Evolutionary conservation across 192 early-diverging fungal species (phyloP).

Genomic region (Fimicolochytrium jonesii): DNA sequence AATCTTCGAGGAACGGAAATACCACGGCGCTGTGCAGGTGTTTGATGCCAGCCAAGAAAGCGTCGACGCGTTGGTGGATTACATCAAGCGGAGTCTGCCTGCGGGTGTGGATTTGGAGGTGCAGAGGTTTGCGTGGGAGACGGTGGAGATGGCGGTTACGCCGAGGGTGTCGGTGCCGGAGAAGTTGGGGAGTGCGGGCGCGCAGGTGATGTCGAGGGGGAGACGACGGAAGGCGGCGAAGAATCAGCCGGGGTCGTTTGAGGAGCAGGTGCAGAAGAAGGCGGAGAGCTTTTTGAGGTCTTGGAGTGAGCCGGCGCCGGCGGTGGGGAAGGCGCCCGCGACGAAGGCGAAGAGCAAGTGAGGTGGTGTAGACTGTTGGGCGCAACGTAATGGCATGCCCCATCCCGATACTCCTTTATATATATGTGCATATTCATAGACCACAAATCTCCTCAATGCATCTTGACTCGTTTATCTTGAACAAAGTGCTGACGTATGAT

Average conservation of each 20-base stretch:
- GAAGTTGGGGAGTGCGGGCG: background rate
- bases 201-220: background rate
- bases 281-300: slow-evolving; percentile 16
- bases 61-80: slow-evolving; percentile 73
- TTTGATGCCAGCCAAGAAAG: slow-evolving; percentile 71
- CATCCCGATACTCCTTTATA: no score
- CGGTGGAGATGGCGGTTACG: background rate
- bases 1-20: slow-evolving; percentile 90
- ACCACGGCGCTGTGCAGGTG: slow-evolving; percentile 75
- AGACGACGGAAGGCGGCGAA: background rate
- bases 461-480: no score
- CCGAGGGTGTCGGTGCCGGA: slow-evolving; percentile 1
- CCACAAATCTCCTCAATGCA: no score
- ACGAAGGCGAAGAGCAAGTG: background rate
- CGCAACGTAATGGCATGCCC: no score
- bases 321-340: slow-evolving; percentile 1
- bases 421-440: no score
- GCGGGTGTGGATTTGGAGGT: slow-evolving; percentile 81
- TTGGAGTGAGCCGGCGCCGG: background rate
- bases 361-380: no score
- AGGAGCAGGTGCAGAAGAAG: slow-evolving; percentile 18
- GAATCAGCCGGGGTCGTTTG: slow-evolving; percentile 4
- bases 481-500: no score
- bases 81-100: slow-evolving; percentile 77
- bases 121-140: slow-evolving; percentile 60